Conservation (phyloP, 106 monocot genomes). For the Dendrobium nobile region DNA sequence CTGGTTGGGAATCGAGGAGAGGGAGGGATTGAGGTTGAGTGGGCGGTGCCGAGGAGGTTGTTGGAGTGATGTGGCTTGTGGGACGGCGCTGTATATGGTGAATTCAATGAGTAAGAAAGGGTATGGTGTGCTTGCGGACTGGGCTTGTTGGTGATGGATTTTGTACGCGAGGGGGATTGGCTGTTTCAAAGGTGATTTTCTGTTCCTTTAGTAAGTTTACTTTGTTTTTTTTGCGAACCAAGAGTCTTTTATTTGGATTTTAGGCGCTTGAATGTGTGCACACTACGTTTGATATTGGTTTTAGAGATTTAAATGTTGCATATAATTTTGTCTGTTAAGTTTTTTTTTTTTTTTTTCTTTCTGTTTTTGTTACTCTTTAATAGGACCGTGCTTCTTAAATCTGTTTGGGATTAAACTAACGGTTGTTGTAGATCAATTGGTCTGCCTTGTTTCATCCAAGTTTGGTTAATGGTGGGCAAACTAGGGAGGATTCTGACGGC, state of each 20-base stretch:
- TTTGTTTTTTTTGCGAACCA: not conserved
- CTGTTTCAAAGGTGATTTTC: slow-evolving; percentile 50
- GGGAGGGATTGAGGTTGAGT: slow-evolving; percentile 82
- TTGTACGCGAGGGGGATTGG: slow-evolving; percentile 52
- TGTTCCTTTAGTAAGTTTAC: not conserved
- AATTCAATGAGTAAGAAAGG: slow-evolving; percentile 51
- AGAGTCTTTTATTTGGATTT: not conserved
- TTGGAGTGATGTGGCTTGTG: slow-evolving; percentile 35
- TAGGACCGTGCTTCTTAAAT: too few relatives aligned
- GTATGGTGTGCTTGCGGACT: slow-evolving; percentile 46
- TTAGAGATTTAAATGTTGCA: too few relatives aligned
- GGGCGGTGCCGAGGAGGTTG: slow-evolving; percentile 58
- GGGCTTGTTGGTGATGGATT: slow-evolving; percentile 76
- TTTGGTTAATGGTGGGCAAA: too few relatives aligned
- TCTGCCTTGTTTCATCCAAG: too few relatives aligned
- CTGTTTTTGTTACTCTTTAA: too few relatives aligned
- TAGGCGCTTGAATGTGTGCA: not conserved
- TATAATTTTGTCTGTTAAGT: too few relatives aligned
- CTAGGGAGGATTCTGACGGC: too few relatives aligned
- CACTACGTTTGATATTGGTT: too few relatives aligned
- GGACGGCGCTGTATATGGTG: slow-evolving; percentile 42
- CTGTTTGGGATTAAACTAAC: too few relatives aligned
- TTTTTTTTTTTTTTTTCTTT: too few relatives aligned
- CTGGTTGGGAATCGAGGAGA: slow-evolving; percentile 9
- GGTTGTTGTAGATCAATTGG: too few relatives aligned